Conservation (phyloP, 495 filamentous ascomycete species). For the Penicillium simplicissimum region DNA sequence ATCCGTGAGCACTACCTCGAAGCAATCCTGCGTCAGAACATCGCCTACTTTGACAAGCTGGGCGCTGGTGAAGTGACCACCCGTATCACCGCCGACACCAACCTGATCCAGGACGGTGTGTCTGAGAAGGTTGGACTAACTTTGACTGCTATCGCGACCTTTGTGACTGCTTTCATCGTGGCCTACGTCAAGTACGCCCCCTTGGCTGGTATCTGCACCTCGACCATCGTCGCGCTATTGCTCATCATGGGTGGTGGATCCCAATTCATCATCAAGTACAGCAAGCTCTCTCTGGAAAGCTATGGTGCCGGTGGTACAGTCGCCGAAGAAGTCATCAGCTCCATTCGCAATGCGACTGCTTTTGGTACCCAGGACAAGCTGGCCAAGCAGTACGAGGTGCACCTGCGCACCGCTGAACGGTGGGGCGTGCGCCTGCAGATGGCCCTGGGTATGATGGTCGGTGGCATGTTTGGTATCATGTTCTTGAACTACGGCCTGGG, state of each 20-base stretch:
- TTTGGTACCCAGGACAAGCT: conserved; percentile 92
- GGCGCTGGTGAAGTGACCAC: conserved; percentile 93
- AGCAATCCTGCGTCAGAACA: conserved; percentile 85
- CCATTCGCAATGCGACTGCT: conserved; percentile 87
- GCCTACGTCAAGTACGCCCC: conserved; percentile 85
- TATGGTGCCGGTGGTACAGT: conserved; percentile 85
- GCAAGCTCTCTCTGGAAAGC: conserved; percentile 70
- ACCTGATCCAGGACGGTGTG: conserved; percentile 83
- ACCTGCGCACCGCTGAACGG: conserved; percentile 69
- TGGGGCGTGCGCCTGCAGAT: conserved; percentile 76
- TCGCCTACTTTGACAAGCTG: conserved; percentile 89
- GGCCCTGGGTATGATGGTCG: conserved; percentile 73
- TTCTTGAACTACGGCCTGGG: conserved; percentile 89
- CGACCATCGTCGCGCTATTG: conserved; percentile 72
- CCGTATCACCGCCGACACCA: conserved; percentile 87
- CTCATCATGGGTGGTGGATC: conserved; percentile 72
- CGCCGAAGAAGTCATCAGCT: conserved; percentile 93
- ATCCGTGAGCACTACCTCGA: conserved; percentile 81
- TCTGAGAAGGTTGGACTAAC: conserved; percentile 84
- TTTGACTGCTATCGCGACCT: conserved; percentile 71
- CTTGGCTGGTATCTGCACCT: conserved; percentile 78
- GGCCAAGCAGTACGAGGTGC: conserved; percentile 75
- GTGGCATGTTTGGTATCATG: conserved; percentile 75
- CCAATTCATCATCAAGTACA: conserved; percentile 74
- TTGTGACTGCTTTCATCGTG: conserved; percentile 85